These are phyloP conservation scores for Kregervanrija fluxuum DNA, from an alignment of 805 yeast species.

Conservation along the genomic window DNA sequence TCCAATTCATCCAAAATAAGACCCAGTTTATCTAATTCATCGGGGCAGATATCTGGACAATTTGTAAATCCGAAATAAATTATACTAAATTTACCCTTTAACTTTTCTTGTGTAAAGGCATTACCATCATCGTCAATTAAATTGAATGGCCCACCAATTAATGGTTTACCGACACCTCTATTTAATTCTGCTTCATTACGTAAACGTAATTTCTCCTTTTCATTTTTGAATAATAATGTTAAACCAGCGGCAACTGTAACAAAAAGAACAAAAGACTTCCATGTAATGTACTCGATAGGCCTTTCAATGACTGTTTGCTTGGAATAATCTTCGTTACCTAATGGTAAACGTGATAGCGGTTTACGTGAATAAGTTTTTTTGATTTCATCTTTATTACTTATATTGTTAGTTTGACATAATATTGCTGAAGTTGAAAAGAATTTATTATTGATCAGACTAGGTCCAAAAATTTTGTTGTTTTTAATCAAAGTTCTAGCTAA, in stretches of 20 bases:
- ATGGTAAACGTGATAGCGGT: constrained; percentile 74
- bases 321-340: constrained; percentile 42
- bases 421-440: background rate
- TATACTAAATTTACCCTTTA: constrained; percentile 72
- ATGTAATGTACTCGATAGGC: constrained; percentile 67
- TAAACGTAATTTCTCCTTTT: constrained; percentile 66
- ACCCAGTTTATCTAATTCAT: constrained; percentile 89
- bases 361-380: constrained; percentile 25
- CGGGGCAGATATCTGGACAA: constrained; percentile 98
- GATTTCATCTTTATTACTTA: background rate
- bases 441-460: no score
- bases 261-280: constrained; percentile 75
- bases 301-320: constrained; percentile 24
- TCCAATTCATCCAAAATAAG: constrained; percentile 58
- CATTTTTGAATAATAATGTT: constrained; percentile 64
- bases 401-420: background rate
- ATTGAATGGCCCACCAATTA: constrained; percentile 85
- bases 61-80: constrained; percentile 96
- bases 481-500: no score
- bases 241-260: constrained; percentile 63
- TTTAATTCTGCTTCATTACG: constrained; percentile 79
- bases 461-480: no score
- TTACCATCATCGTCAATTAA: constrained; percentile 66
- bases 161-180: constrained; percentile 85
- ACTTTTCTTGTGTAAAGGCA: constrained; percentile 67